Conservation (phyloP, 306 rosid species). For the Pachyrhizus erosus region DNA sequence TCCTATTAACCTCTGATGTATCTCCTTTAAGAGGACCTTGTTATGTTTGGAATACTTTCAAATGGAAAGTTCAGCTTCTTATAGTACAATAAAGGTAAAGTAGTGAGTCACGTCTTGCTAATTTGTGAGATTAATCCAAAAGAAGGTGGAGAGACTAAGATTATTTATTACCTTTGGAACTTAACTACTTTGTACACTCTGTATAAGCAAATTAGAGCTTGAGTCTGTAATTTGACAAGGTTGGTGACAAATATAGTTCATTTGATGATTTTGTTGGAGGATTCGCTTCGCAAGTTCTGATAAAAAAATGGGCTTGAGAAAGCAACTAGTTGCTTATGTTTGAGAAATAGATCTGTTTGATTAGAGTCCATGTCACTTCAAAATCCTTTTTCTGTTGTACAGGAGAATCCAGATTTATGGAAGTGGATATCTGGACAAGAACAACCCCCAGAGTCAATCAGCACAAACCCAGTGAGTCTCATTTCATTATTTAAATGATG, state of each 20-base stretch:
- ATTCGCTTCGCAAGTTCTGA: no score
- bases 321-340: not conserved
- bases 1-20: not conserved
- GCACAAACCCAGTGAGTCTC: slow-evolving; percentile 73
- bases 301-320: slow-evolving; percentile 12
- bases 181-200: not conserved
- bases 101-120: slow-evolving; percentile 7
- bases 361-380: slow-evolving; percentile 4
- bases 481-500: slow-evolving; percentile 32
- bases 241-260: not conserved
- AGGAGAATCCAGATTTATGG: slow-evolving; percentile 97
- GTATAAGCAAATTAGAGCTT: slow-evolving; percentile 6
- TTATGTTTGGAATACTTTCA: not conserved
- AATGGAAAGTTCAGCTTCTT: not conserved
- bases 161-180: slow-evolving; percentile 4
- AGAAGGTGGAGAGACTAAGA: not conserved
- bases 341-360: not conserved
- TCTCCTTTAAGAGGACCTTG: not conserved
- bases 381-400: slow-evolving; percentile 39
- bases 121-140: slow-evolving; percentile 2
- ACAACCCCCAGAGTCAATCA: slow-evolving; percentile 71
- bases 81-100: not conserved
- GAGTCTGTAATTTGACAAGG: not conserved
- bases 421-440: slow-evolving; percentile 91
- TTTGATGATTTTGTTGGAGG: slow-evolving; percentile 24